These are phyloP conservation scores for Dictyostelium intermedium DNA, from an alignment of 78 protist species.

Conservation along the genomic window DNA sequence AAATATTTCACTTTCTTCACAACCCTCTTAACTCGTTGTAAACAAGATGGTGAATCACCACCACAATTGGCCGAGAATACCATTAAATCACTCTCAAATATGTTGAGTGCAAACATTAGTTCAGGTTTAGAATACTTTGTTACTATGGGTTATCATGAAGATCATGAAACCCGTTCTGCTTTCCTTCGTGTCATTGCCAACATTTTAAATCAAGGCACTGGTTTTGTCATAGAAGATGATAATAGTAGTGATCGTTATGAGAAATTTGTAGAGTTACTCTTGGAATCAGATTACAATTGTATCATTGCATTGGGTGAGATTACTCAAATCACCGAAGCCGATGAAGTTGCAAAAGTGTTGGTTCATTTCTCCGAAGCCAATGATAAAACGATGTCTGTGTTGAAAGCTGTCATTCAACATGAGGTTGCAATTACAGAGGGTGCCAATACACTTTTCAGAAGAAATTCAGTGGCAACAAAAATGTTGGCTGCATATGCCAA, in stretches of 20 bases:
- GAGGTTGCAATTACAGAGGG: slow-evolving; percentile 40
- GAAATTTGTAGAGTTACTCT: slow-evolving; percentile 47
- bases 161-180: slow-evolving; percentile 77
- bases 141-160: slow-evolving; percentile 83
- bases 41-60: slow-evolving; percentile 59
- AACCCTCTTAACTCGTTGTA: slow-evolving; percentile 52
- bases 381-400: slow-evolving; percentile 22
- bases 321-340: slow-evolving; percentile 62
- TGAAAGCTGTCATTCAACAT: slow-evolving; percentile 60
- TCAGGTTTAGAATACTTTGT: slow-evolving; percentile 62
- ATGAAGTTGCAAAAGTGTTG: slow-evolving; percentile 67
- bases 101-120: slow-evolving; percentile 81
- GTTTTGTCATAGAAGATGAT: slow-evolving; percentile 58
- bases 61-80: slow-evolving; percentile 61
- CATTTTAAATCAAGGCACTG: slow-evolving; percentile 82
- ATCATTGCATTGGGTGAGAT: slow-evolving; percentile 41
- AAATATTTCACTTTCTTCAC: slow-evolving; percentile 82
- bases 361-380: slow-evolving; percentile 47
- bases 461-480: slow-evolving; percentile 67
- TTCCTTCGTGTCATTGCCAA: slow-evolving; percentile 83
- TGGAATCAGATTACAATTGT: slow-evolving; percentile 54
- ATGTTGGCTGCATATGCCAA: slow-evolving; percentile 51
- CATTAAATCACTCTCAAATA: slow-evolving; percentile 52
- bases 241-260: slow-evolving; percentile 34
- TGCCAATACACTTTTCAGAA: slow-evolving; percentile 55